These are phyloP conservation scores for Penicillium italicum DNA, from an alignment of 2,329 filamentous ascomycete species.

Conservation along the genomic window DNA sequence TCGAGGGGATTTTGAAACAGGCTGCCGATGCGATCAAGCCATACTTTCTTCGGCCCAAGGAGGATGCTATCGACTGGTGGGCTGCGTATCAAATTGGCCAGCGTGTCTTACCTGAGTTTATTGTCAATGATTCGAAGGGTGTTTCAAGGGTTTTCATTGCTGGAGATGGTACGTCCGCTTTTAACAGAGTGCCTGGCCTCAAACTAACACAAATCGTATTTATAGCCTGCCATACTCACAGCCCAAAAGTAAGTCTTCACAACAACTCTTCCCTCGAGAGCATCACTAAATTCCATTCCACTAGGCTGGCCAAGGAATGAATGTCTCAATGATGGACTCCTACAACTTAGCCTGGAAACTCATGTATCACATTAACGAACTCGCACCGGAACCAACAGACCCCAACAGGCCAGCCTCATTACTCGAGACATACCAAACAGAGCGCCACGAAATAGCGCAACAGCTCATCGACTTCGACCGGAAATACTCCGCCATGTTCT, in stretches of 20 bases:
- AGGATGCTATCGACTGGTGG: constrained; percentile 66
- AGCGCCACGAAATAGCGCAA: constrained; percentile 36
- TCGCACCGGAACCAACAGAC: constrained; percentile 23
- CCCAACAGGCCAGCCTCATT: constrained; percentile 16
- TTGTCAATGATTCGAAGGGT: constrained; percentile 62
- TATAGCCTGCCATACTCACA: constrained; percentile 70
- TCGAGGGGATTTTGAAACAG: constrained; percentile 59
- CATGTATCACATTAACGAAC: constrained; percentile 33
- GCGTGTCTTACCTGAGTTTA: constrained; percentile 49
- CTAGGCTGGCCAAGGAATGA: constrained; percentile 71
- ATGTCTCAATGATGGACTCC: constrained; percentile 66
- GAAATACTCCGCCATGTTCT: constrained; percentile 38
- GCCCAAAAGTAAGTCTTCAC: constrained; percentile 53
- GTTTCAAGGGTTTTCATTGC: constrained; percentile 69
- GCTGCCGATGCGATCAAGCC: constrained; percentile 65
- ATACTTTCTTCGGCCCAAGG: constrained; percentile 59
- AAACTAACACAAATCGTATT: neutral
- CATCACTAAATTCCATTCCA: neutral
- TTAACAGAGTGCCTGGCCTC: neutral
- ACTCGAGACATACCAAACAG: constrained; percentile 37
- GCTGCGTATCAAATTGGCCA: constrained; percentile 74
- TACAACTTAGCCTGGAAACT: constrained; percentile 44
- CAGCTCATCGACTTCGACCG: constrained; percentile 41
- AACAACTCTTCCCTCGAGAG: neutral
- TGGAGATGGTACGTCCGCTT: constrained; percentile 52